Evolutionary conservation across 1,284 basidiomycete genomes (phyloP), one percentile per base, ranked within the genome.

Genomic region (Neonothopanus nambi): DNA sequence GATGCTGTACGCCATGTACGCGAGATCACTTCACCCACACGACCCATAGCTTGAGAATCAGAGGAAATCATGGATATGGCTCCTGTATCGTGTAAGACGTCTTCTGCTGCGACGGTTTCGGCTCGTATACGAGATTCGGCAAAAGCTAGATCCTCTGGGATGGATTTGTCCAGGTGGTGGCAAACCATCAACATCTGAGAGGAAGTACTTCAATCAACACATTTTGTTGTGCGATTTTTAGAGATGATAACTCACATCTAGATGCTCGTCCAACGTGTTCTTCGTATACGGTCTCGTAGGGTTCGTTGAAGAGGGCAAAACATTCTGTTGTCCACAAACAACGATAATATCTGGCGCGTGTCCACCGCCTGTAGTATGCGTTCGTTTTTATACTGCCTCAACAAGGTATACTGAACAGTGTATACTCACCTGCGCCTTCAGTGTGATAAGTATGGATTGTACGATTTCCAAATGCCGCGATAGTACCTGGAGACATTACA

Each of bases 401-500:
- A n/a, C n/a, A n/a, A n/a, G 45, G n/a, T 17, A 20, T 18, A 39
- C 5, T 5, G 26, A 35, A 47, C 21, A 47, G 7, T 15, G 21
- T 38, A n/a, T n/a, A 64, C 78, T 49, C 55, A 85, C 92, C 93
- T 46, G 94, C 94, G 40, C 95, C 95, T 74, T 97, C 95, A 0
- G 86, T 94, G 65, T 98, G 95, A 67, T 97, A 98, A n/a, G 95
- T 97, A 67, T 99, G 96, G 56, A 99, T 98, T 0, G 95, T 96
- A 20, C 95, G 84, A 2, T 84, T 85, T 28, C 89, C 91, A 71
- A 99, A 94, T 0, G 97, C 95, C 11, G 80, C 84, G 52, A 99
- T 90, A 0, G 97, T 98, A 58, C 80, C 91, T 87, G 44, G 68
- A 63, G n/a, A 58, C 64, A 26, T 70, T 20, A 58, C 55, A 33